Conservation (phyloP, 2,329 filamentous ascomycete genomes). For the Zelopaecilomyces penicillatus region DNA sequence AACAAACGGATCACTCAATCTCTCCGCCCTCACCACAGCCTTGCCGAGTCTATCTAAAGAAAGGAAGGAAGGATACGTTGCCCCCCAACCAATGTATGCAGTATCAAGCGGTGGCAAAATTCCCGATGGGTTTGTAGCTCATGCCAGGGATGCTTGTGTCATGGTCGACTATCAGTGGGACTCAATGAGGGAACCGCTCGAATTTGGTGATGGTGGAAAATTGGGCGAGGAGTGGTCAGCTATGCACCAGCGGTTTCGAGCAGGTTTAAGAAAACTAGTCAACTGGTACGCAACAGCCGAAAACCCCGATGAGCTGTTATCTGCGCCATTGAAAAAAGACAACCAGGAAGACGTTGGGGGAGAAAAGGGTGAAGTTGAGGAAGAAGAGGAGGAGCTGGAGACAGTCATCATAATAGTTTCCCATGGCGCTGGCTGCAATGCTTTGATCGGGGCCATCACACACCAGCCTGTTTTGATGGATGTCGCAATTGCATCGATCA, state of each 20-base stretch:
- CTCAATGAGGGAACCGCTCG: constrained; percentile 67
- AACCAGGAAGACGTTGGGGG: constrained; percentile 19
- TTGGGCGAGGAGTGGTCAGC: constrained; percentile 91
- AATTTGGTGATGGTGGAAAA: constrained; percentile 81
- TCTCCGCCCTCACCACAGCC: constrained; percentile 25
- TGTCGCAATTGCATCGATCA: constrained; percentile 82
- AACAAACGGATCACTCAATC: constrained; percentile 16
- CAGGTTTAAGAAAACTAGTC: constrained; percentile 68
- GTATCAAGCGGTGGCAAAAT: constrained; percentile 74
- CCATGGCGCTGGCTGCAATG: constrained; percentile 93
- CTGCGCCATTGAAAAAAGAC: constrained; percentile 23
- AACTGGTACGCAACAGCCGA: constrained; percentile 67
- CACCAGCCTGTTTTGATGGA: constrained; percentile 87
- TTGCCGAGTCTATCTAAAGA: constrained; percentile 21
- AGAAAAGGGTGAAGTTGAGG: constrained; percentile 15
- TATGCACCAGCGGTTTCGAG: constrained; percentile 87
- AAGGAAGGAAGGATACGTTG: constrained; percentile 49
- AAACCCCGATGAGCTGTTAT: constrained; percentile 42
- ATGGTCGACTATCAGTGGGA: constrained; percentile 95
- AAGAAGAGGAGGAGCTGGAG: constrained; percentile 57
- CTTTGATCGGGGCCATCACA: constrained; percentile 83
- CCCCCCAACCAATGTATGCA: constrained; percentile 75
- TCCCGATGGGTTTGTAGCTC: constrained; percentile 78
- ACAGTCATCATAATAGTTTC: constrained; percentile 82
- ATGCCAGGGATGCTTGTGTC: constrained; percentile 79